These are phyloP conservation scores for Alternaria brassicae DNA, from an alignment of 2,329 filamentous ascomycete genomes.

Conservation along the genomic window DNA sequence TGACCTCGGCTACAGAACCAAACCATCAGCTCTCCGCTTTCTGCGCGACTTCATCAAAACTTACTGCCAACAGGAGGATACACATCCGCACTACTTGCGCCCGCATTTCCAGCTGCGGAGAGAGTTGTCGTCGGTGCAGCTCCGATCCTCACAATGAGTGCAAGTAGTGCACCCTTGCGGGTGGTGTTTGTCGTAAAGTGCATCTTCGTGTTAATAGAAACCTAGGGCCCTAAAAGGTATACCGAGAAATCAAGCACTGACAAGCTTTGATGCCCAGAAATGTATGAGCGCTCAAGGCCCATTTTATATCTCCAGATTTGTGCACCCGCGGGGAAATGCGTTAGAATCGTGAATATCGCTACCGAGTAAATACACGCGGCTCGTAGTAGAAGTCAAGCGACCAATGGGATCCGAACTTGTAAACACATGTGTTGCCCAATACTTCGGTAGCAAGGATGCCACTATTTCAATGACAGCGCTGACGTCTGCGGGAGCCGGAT, in stretches of 20 bases:
- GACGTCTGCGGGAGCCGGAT: neutral
- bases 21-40: slow-evolving; percentile 8
- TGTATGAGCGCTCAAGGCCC: neutral
- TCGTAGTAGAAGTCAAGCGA: neutral
- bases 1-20: slow-evolving; percentile 26
- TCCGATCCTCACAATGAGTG: slow-evolving; percentile 15
- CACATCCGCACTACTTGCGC: slow-evolving; percentile 24
- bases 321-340: neutral
- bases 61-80: slow-evolving; percentile 38
- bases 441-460: neutral
- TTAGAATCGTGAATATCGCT: neutral
- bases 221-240: neutral
- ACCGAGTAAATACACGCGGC: slow-evolving; percentile 2
- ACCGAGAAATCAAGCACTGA: slow-evolving; percentile 19
- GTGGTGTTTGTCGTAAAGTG: slow-evolving; percentile 8
- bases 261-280: slow-evolving; percentile 33
- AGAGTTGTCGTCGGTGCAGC: slow-evolving; percentile 25
- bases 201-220: slow-evolving; percentile 9
- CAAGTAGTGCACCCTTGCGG: slow-evolving; percentile 19
- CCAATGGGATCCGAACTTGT: neutral
- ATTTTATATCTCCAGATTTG: slow-evolving; percentile 19
- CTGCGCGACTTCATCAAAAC: slow-evolving; percentile 7
- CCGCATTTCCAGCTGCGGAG: slow-evolving; percentile 25
- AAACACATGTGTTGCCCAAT: neutral
- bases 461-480: neutral